These are phyloP conservation scores for Trichoderma endophyticum DNA, from an alignment of 2,329 filamentous ascomycete species.

Conservation along the genomic window DNA sequence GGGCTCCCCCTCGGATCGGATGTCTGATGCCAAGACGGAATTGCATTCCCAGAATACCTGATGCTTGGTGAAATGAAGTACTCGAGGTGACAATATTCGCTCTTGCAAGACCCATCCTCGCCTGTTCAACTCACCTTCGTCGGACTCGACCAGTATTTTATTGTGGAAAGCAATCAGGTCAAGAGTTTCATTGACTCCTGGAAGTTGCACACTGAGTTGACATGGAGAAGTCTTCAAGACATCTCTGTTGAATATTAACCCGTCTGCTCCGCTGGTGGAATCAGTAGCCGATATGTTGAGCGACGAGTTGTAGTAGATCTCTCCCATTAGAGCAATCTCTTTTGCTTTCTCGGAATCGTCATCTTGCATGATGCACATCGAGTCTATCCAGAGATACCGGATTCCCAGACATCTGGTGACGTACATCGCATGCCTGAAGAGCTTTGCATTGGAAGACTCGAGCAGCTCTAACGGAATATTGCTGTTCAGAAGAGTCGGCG, in stretches of 20 bases:
- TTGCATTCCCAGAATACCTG: neutral
- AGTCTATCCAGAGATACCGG: constrained; percentile 9
- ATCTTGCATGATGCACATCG: constrained; percentile 15
- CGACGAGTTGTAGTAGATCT: constrained; percentile 22
- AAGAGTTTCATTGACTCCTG: neutral
- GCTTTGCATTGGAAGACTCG: neutral
- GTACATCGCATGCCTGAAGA: neutral
- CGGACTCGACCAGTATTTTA: neutral
- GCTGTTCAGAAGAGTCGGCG: neutral
- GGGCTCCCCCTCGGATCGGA: neutral
- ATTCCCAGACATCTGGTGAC: neutral
- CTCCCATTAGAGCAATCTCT: constrained; percentile 21
- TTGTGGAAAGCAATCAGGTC: neutral
- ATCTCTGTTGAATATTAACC: constrained; percentile 15
- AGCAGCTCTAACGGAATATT: neutral
- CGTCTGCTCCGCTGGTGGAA: constrained; percentile 17
- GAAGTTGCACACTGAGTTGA: neutral
- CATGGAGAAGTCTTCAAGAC: constrained; percentile 16
- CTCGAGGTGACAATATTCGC: constrained; percentile 2
- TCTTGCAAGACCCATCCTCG: constrained; percentile 16
- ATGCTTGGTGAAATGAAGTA: neutral
- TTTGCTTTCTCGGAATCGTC: constrained; percentile 2
- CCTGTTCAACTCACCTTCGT: constrained; percentile 4
- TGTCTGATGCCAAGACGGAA: neutral
- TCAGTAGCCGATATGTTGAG: constrained; percentile 22